Percentiles rank a stretch among this genome's conserved stretches.
These are phyloP conservation scores for Globisporangium spiculum DNA, from an alignment of 352 stramenopile species.

Conservation along the genomic window DNA sequence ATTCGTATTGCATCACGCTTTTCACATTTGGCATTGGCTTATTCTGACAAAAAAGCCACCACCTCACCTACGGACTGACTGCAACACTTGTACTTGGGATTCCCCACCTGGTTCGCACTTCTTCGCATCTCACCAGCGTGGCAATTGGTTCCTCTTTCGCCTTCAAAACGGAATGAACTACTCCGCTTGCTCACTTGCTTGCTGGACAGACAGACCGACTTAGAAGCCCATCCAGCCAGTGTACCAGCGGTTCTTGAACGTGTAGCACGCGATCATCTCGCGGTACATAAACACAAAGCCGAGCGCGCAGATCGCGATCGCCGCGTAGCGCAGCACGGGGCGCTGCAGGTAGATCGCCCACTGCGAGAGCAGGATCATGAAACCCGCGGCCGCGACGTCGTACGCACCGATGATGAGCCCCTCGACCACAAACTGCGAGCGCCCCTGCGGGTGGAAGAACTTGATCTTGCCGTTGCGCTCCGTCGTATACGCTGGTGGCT, in stretches of 20 bases:
- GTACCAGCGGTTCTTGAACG: slow-evolving; percentile 89
- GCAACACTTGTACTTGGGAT: not conserved
- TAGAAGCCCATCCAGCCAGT: slow-evolving; percentile 84
- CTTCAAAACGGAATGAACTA: not conserved
- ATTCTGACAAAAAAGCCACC: not conserved
- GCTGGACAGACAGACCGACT: not conserved
- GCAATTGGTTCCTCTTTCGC: not conserved
- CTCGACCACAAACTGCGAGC: slow-evolving; percentile 84
- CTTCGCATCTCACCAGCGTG: not conserved
- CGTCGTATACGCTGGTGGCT: slow-evolving; percentile 65
- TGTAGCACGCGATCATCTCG: slow-evolving; percentile 82
- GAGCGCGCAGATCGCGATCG: slow-evolving; percentile 53
- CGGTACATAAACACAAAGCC: slow-evolving; percentile 85
- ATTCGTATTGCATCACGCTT: not conserved
- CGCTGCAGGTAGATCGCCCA: slow-evolving; percentile 77
- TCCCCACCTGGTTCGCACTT: not conserved
- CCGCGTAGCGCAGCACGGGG: slow-evolving; percentile 45
- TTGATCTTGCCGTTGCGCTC: slow-evolving; percentile 83
- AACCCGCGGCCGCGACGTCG: slow-evolving; percentile 63
- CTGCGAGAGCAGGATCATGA: slow-evolving; percentile 80
- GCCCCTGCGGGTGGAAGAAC: slow-evolving; percentile 82
- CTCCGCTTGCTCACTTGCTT: not conserved
- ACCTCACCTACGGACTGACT: not conserved
- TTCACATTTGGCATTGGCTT: not conserved
- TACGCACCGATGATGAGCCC: slow-evolving; percentile 74